Base-by-base conservation (phyloP, 306 rosid species). In the Vicia villosa region DNA sequence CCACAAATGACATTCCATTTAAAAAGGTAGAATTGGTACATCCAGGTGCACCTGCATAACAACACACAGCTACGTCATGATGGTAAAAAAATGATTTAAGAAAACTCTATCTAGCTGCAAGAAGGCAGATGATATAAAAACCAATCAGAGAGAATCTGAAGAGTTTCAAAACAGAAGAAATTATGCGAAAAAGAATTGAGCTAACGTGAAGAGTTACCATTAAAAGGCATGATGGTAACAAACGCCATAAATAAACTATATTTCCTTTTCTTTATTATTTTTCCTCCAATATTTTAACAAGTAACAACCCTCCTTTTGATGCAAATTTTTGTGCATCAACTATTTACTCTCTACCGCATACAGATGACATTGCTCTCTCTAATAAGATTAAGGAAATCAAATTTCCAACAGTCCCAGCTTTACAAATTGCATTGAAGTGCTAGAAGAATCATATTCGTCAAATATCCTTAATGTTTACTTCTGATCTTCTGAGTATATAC, bases 1-100 rank as follows among this genome's bases (percentile, higher is more conserved):
- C 89, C 26, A 94, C 87, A 77, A 94, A 94, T 38, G 99, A 91
- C 96, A 94, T 84, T 81, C 99, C 99, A 77, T 86, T 94, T 67
- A 91, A 69, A 68, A 94, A 79, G 82, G 96, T 84, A 36, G 97
- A 83, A 12, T 86, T 67, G 42, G 81, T 40, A 69, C 80, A 86
- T 80, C 97, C 99, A 42, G 99, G 99, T 42, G 99, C 97, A 84
- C 99, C 99, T 94, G 88, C 64, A 13, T 42, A 28, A 70, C 65
- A 83, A 69, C 42, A 71, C 51, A 70, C 36, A 46, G 68, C 51
- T 65, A 12, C 19, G 13, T 47, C 54, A n/a, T 69, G 43, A 77
- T 46, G 63, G 67, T 5, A 54, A 32, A 28, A 21, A 49, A n/a
- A 58, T n/a, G 24, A 57, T 20, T 63, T 47, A 45, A 36, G 56